phyloP scores from a whole-genome alignment of 108 stramenopile genomes.

The Fragilaria crotonensis region DNA sequence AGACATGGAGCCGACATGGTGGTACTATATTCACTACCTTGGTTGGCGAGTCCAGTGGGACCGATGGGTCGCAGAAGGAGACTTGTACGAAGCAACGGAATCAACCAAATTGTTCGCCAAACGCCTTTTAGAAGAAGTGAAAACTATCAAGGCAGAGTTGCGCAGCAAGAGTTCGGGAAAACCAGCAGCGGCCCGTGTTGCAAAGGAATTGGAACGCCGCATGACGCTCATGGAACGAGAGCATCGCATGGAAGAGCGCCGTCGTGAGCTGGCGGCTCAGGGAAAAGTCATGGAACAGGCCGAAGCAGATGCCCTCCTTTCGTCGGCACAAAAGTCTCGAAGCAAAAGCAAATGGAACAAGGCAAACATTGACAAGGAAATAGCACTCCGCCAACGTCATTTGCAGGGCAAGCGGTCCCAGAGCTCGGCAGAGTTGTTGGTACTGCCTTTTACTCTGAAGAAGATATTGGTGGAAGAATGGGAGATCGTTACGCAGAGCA shows the following conservation, averaged over 20 bases:
- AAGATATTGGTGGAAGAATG: conserved; percentile 72
- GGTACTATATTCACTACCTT: conserved; percentile 70
- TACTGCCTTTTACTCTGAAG: conserved; percentile 56
- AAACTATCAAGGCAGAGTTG: conserved; percentile 8
- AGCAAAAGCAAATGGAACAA: conserved; percentile 6
- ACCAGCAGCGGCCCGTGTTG: conserved; percentile 11
- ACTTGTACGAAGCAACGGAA: conserved; percentile 23
- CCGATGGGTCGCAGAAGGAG: conserved; percentile 59
- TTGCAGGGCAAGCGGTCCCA: conserved; percentile 9
- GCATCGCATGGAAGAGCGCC: conserved; percentile 14
- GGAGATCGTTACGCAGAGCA: conserved; percentile 63
- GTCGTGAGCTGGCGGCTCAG: conserved; percentile 3
- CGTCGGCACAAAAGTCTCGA: not conserved
- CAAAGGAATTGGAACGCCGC: conserved; percentile 14
- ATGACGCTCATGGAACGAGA: conserved; percentile 20
- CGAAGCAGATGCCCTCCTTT: conserved; percentile 3
- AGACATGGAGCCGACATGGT: conserved; percentile 25
- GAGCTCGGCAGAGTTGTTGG: conserved; percentile 20
- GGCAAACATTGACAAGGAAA: conserved; percentile 10
- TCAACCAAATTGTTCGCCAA: conserved; percentile 25
- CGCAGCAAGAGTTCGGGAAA: conserved; percentile 16
- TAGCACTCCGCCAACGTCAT: conserved; percentile 13
- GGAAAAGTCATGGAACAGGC: conserved; percentile 3
- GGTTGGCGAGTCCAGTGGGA: conserved; percentile 79
- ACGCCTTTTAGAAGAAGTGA: conserved; percentile 31